Base-by-base conservation (phyloP, 1,284 basidiomycete genomes). In the Mycocalia duriaeana region DNA sequence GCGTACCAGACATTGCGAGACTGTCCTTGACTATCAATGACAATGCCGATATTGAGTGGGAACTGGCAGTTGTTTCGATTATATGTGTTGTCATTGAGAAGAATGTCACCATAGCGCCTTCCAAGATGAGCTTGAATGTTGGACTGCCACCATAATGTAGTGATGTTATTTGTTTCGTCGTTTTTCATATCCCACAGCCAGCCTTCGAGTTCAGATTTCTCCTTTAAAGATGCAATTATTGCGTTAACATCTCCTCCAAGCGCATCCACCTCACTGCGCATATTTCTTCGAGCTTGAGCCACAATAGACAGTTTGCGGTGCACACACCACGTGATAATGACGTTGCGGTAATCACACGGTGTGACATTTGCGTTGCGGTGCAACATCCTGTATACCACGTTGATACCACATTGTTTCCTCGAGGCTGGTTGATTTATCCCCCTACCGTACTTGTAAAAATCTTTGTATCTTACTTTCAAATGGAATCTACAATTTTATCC, bases 61-160 rank as follows among this genome's bases (percentile, higher is more conserved):
- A 59, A 65, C 7, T 55, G 52, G 50, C 56, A 59, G 14, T 57
- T 48, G 47, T 66, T 66, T 3, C 56, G 55, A 23, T 60, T 60
- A 38, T 63, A 57, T 13, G 60, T 53, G 36, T 57, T 56, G 41
- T 66, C 63, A 41, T 60, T 65, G 14, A 68, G 52, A 16, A 68
- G 49, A 19, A 67, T 47, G 51, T 67, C 62, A 14, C 18, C 37
- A 42, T 50, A 64, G 0, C 59, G 50, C 5, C 37, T 25, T 2
- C 51, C 31, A 13, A 64, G 57, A 4, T 46, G 41, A 0, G 42
- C 54, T 49, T 68, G 65, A 1, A 31, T 31, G 13, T 62, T 59
- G 18, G 58, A 63, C 37, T 62, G 59, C 64, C 64, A 66, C 50
- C 52, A 67, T 4, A 66, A 3, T 0, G 13, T 57, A n/a, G 44